Conservation (phyloP, 805 yeast species). For the Yarrowia bubula region DNA sequence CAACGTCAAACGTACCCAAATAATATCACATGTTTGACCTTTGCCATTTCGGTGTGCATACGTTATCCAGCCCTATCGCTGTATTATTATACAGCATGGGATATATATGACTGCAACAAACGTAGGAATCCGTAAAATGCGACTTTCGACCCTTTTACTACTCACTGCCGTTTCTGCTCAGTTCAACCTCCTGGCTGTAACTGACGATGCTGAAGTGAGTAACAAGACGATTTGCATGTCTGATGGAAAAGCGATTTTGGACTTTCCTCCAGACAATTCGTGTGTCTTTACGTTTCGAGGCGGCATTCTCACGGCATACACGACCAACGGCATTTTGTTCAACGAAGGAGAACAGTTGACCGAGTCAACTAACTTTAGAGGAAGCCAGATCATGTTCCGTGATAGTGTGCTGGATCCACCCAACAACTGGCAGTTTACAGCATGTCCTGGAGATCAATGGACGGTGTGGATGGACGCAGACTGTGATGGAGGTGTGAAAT, state of each 20-base stretch:
- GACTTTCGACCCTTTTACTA: background rate
- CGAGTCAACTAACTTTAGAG: background rate
- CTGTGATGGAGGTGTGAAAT: background rate
- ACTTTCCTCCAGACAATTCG: background rate
- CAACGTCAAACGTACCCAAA: no score
- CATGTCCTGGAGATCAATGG: background rate
- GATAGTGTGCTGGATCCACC: background rate
- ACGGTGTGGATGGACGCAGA: background rate
- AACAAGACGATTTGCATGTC: background rate
- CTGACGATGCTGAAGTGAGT: background rate
- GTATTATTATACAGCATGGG: no score
- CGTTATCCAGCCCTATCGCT: background rate
- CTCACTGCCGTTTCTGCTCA: background rate
- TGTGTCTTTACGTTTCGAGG: slow-evolving; percentile 5
- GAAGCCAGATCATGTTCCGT: background rate
- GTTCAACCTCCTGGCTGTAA: background rate
- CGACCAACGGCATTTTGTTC: background rate
- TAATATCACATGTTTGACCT: background rate
- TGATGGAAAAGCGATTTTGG: background rate
- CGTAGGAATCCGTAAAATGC: background rate
- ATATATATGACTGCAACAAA: no score
- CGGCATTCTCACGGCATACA: background rate
- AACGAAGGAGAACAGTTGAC: background rate
- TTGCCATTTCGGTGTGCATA: background rate
- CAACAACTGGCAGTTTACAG: background rate